phyloP scores from a whole-genome alignment of 768 basidiomycete genomes.

The Clathrus columnatus region DNA sequence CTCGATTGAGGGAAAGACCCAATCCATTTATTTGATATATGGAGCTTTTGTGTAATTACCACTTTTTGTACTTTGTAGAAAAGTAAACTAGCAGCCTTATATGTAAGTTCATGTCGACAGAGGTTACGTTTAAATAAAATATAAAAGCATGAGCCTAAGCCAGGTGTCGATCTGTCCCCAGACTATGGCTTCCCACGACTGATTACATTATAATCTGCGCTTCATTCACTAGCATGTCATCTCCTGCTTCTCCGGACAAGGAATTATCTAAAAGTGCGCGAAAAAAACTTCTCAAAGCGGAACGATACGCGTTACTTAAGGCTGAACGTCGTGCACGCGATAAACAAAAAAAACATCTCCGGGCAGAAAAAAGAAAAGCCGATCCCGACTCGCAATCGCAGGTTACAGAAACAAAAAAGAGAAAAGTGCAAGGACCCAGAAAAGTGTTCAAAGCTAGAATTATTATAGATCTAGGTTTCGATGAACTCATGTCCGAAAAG shows the following conservation, averaged over 20 bases:
- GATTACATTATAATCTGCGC: no score
- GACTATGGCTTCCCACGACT: no score
- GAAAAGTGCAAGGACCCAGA: constrained; percentile 19
- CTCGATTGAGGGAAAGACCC: constrained; percentile 55
- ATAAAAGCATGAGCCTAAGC: no score
- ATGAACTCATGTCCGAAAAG: constrained; percentile 88
- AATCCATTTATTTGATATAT: constrained; percentile 33
- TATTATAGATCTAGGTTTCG: constrained; percentile 85
- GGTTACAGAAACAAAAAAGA: constrained; percentile 28
- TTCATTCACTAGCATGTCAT: no score
- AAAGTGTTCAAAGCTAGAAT: constrained; percentile 51
- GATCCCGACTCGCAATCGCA: constrained; percentile 41
- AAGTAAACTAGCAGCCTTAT: no score
- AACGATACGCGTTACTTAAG: constrained; percentile 56
- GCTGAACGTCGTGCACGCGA: constrained; percentile 68
- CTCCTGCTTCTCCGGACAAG: constrained; percentile 11
- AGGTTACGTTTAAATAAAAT: no score
- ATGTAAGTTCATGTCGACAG: no score
- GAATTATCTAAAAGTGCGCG: constrained; percentile 69
- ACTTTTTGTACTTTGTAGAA: no score
- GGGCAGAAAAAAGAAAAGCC: constrained; percentile 51
- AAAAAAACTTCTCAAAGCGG: constrained; percentile 67
- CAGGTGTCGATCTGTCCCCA: no score
- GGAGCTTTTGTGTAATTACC: no score
- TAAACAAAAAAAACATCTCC: constrained; percentile 60